Evolutionary conservation across 148 eudicot genomes (phyloP), one percentile per base, ranked within the genome.

Genomic region (Simmondsia chinensis): DNA sequence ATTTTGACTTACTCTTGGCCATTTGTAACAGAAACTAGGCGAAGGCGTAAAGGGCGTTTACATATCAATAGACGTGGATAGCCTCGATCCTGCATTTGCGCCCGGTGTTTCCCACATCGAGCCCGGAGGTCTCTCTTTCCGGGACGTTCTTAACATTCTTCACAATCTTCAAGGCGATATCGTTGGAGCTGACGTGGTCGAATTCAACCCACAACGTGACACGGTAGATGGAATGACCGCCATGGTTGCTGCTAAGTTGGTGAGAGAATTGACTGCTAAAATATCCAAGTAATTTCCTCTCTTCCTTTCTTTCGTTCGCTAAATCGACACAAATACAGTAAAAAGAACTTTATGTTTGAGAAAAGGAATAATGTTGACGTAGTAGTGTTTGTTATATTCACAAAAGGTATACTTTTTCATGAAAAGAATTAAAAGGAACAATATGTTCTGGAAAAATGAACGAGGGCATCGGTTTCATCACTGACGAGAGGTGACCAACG

Each of bases 211-310:
- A 24, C 97, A 89, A 26, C 80, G 97, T 3, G 97, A 89, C 52
- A 89, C 95, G 12, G 97, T 81, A 27, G 97, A 89, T 60, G 95
- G 93, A 12, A 89, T 89, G 97, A 89, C 97, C 12, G 95, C 82
- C 6, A 89, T 89, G 97, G 97, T 89, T 64, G 95, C 97, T 38
- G 97, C 95, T 16, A 89, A 89, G 63, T 52, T 89, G 49, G 97
- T 76, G 3, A 64, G 97, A 60, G 97, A 89, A 66, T 67, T 89
- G 16, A 39, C 97, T 25, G 97, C 95, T 4, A 84, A 67, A 59
- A 84, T 89, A 36, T 84, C 95, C 15, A 89, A 78, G 40, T 89
- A 72, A 71, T n/a, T n/a, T n/a, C n/a, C n/a, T n/a, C n/a, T n/a
- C n/a, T n/a, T n/a, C n/a, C n/a, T n/a, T n/a, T n/a, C n/a, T n/a